Evolutionary conservation across 1,139 yeast genomes (phyloP).

Genomic region (Magnusiomyces clavatus): DNA sequence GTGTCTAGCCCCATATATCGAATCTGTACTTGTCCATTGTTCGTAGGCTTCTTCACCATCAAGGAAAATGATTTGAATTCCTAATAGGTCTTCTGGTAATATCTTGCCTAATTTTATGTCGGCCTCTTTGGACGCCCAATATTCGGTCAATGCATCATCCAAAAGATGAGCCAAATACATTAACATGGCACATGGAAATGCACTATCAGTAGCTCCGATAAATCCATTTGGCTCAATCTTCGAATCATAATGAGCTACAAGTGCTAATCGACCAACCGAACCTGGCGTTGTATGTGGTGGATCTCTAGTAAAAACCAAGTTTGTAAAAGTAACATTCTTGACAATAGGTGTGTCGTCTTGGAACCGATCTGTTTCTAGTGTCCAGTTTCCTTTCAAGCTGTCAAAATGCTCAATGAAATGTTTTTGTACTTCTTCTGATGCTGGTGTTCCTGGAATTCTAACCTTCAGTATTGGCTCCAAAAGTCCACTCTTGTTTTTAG

Average conservation of each 20-base stretch:
- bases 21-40: constrained; percentile 44
- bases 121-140: constrained; percentile 19
- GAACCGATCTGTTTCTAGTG: constrained; percentile 36
- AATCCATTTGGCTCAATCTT: constrained; percentile 44
- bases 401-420: constrained; percentile 30
- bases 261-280: constrained; percentile 31
- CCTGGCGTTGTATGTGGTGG: constrained; percentile 23
- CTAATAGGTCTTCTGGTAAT: constrained; percentile 18
- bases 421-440: constrained; percentile 33
- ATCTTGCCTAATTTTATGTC: constrained; percentile 12
- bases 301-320: constrained; percentile 35
- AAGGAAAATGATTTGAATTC: constrained; percentile 44
- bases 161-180: constrained; percentile 38
- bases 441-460: constrained; percentile 42
- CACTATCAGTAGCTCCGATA: constrained; percentile 52
- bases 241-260: constrained; percentile 52
- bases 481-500: constrained; percentile 20
- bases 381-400: constrained; percentile 29
- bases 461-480: constrained; percentile 30
- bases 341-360: constrained; percentile 33
- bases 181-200: constrained; percentile 47
- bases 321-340: constrained; percentile 37
- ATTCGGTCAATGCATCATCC: constrained; percentile 23
- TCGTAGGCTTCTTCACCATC: constrained; percentile 55
- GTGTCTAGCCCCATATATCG: constrained; percentile 48